These are phyloP conservation scores for Hebeloma cylindrosporum DNA, from an alignment of 768 basidiomycete genomes.

Conservation along the genomic window DNA sequence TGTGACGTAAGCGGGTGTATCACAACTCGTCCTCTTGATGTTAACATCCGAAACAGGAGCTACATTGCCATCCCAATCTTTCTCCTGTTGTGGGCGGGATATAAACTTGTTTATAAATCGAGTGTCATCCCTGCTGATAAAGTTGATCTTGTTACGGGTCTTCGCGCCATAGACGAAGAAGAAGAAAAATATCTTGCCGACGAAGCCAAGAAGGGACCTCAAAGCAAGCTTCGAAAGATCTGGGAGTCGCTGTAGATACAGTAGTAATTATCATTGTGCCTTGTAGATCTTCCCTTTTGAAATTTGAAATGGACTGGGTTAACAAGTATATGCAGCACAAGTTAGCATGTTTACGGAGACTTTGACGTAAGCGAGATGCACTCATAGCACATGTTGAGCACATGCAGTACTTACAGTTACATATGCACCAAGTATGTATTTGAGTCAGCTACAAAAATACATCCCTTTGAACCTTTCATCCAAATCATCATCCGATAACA, in stretches of 20 bases:
- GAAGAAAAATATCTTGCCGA: constrained; percentile 50
- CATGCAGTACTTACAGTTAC: no score
- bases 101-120: constrained; percentile 39
- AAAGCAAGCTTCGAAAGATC: constrained; percentile 24
- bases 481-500: no score
- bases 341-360: no score
- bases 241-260: constrained; percentile 48
- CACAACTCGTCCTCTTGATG: neutral
- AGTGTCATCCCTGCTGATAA: constrained; percentile 42
- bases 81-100: constrained; percentile 40
- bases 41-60: constrained; percentile 33
- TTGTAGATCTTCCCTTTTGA: no score
- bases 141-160: constrained; percentile 61
- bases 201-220: constrained; percentile 42
- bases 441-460: no score
- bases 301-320: no score
- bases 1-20: constrained; percentile 47
- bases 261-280: no score
- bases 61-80: constrained; percentile 46
- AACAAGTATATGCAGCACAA: no score
- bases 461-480: no score
- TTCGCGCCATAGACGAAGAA: constrained; percentile 62
- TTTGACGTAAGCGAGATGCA: no score
- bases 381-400: no score
- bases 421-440: no score